Conservation (phyloP, 305 asterid genomes). For the Fraxinus baroniana region DNA sequence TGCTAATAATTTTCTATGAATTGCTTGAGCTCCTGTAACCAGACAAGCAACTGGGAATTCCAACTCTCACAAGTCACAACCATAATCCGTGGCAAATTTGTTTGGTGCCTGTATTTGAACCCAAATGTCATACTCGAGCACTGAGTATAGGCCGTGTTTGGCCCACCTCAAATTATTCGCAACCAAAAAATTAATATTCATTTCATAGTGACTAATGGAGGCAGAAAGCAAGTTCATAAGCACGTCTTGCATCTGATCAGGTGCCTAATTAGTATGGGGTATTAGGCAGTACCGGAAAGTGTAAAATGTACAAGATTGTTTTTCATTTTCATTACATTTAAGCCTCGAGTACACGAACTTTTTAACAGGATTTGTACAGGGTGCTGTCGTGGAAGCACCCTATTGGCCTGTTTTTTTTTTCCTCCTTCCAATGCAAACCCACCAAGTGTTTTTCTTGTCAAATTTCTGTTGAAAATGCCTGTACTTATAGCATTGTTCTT, state of each 20-base stretch:
- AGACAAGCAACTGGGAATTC: background rate
- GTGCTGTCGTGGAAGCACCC: too few relatives aligned
- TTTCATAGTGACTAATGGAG: background rate
- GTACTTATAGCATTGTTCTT: too few relatives aligned
- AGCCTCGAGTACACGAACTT: too few relatives aligned
- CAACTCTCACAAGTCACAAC: background rate
- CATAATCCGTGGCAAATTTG: background rate
- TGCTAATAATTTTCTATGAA: background rate
- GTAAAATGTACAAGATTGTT: background rate
- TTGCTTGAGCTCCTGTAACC: background rate
- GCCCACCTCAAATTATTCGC: background rate
- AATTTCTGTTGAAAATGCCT: too few relatives aligned
- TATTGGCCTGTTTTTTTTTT: too few relatives aligned
- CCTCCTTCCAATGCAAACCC: too few relatives aligned
- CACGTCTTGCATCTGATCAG: background rate
- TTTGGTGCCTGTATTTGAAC: background rate
- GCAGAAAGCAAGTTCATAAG: background rate
- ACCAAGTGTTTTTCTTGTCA: too few relatives aligned
- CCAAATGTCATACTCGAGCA: background rate
- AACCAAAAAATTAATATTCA: background rate
- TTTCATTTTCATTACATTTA: background rate
- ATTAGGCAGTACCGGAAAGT: background rate
- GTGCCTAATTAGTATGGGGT: background rate
- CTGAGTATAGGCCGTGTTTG: background rate
- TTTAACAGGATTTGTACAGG: too few relatives aligned